Evolutionary conservation across 208 protist genomes (phyloP).

Genomic region (Trypanosoma cruzi): DNA sequence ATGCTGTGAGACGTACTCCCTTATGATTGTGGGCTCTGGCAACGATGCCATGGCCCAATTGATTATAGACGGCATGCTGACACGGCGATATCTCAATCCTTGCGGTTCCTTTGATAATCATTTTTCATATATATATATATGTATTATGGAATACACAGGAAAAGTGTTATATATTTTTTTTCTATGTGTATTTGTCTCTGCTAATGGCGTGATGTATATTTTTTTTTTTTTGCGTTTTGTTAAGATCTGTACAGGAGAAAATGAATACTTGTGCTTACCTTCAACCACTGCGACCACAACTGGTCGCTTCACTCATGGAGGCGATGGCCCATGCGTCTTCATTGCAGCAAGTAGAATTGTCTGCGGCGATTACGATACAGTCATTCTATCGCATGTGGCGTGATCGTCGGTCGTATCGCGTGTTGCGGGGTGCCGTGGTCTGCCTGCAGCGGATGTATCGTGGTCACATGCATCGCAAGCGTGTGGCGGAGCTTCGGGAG

Average conservation of each 20-base stretch:
- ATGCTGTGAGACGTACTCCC: constrained; percentile 36
- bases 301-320: constrained; percentile 23
- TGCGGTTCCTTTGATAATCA: too few relatives aligned
- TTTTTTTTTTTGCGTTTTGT: constrained; percentile 15
- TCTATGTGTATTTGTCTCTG: too few relatives aligned
- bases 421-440: constrained; percentile 23
- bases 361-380: constrained; percentile 52
- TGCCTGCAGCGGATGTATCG: constrained; percentile 62
- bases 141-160: too few relatives aligned
- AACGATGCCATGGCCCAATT: constrained; percentile 5
- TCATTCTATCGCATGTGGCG: constrained; percentile 57
- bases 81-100: neutral
- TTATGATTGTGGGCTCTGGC: constrained; percentile 23
- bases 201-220: too few relatives aligned
- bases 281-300: neutral
- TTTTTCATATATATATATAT: too few relatives aligned
- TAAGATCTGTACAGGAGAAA: neutral
- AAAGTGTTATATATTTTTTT: too few relatives aligned
- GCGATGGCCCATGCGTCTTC: constrained; percentile 3
- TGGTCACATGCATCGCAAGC: constrained; percentile 39
- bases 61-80: constrained; percentile 38
- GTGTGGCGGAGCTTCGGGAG: constrained; percentile 19
- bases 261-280: constrained; percentile 10
- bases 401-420: constrained; percentile 29
- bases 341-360: constrained; percentile 9